Evolutionary conservation across 306 rosid species (phyloP).

Genomic region (Cucurbita maxima): DNA sequence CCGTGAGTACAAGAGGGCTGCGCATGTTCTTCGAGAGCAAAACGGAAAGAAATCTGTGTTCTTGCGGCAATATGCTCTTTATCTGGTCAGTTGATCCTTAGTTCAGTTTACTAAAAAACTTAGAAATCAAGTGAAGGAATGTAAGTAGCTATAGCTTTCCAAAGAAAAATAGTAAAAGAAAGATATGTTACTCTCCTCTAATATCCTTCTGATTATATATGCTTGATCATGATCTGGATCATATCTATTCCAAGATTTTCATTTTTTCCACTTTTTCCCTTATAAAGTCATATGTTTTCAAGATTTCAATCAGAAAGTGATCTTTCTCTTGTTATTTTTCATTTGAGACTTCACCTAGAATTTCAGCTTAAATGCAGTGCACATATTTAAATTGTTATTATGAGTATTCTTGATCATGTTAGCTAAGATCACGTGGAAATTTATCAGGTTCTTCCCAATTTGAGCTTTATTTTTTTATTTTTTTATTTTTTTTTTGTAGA

Average conservation of each 20-base stretch:
- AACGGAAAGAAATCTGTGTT: conserved; percentile 59
- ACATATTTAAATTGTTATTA: neutral
- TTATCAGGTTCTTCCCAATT: no score
- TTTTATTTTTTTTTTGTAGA: neutral
- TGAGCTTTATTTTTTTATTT: no score
- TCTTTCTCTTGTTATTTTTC: neutral
- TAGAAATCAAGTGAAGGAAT: neutral
- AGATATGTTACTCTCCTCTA: neutral
- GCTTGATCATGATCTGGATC: neutral
- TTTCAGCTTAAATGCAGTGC: neutral
- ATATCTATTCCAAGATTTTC: neutral
- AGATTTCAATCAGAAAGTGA: neutral
- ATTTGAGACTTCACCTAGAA: neutral
- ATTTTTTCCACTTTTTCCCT: neutral
- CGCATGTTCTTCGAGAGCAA: conserved; percentile 81
- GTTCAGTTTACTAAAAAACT: neutral
- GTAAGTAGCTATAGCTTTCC: neutral
- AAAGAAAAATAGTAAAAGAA: neutral
- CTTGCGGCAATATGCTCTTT: conserved; percentile 70
- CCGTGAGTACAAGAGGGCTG: conserved; percentile 77
- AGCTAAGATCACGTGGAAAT: neutral
- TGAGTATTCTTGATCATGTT: neutral
- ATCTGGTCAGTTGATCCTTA: conserved; percentile 36
- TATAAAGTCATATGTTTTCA: neutral
- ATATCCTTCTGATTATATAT: neutral